A percentile compares a stretch with the other conserved stretches of the same genome.
Conservation (phyloP, 73 alveolate species). For the Blepharisma japonicum region DNA sequence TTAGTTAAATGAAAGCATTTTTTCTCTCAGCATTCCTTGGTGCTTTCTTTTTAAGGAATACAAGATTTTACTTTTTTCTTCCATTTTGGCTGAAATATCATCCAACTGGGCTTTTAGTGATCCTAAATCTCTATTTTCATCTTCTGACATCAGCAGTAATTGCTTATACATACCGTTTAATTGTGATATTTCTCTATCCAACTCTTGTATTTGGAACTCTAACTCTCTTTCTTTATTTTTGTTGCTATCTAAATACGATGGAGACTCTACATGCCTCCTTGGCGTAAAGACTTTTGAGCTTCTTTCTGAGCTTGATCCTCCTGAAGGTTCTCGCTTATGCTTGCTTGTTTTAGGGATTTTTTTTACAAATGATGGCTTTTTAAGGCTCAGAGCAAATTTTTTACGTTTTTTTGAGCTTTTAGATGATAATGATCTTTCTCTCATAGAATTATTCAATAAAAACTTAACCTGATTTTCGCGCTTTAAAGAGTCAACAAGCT, state of each 20-base stretch:
- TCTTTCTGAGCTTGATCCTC: too few species aligned
- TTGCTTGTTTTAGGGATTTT: neutral
- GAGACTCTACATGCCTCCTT: neutral
- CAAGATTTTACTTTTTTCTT: neutral
- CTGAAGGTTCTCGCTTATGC: too few species aligned
- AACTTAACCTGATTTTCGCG: neutral
- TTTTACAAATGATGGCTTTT: neutral
- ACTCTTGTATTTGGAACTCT: neutral
- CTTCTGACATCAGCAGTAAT: neutral
- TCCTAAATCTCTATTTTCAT: neutral
- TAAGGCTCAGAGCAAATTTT: neutral
- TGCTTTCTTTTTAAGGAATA: constrained; percentile 16
- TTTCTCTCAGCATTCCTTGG: neutral
- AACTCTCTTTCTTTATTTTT: constrained; percentile 1
- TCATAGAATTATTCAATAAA: neutral
- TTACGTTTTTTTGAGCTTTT: neutral
- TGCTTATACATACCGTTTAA: neutral
- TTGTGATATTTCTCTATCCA: neutral
- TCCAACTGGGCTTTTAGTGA: neutral
- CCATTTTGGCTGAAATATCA: neutral
- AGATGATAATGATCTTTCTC: neutral
- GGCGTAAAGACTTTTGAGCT: too few species aligned
- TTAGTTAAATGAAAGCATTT: too few species aligned
- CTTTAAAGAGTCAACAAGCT: constrained; percentile 21
- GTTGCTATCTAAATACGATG: neutral